A percentile compares a stretch with the other conserved stretches of the same genome.
phyloP scores from a whole-genome alignment of 1,139 yeast species.

The Protomyces inouyei region DNA sequence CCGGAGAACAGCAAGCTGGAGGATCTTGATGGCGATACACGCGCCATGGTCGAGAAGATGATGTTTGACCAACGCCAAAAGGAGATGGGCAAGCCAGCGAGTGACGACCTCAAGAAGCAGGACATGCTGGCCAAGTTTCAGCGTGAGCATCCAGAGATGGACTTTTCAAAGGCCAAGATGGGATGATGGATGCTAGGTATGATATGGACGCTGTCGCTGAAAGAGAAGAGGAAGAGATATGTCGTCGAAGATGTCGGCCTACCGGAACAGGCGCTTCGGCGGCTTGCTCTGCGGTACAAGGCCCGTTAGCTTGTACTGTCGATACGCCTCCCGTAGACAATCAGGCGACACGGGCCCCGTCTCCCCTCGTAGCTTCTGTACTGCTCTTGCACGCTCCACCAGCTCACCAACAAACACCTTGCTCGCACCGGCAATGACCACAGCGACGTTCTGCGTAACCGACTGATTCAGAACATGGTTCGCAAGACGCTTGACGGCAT shows the following conservation, averaged over 20 bases:
- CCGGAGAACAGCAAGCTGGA: conserved; percentile 44
- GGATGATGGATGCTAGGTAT: conserved; percentile 1
- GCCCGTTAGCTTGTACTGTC: conserved; percentile 37
- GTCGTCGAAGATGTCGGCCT: background rate
- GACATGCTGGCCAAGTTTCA: conserved; percentile 42
- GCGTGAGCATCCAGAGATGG: conserved; percentile 46
- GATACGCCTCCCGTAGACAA: conserved; percentile 85
- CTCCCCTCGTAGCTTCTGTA: conserved; percentile 34
- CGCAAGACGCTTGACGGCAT: conserved; percentile 68
- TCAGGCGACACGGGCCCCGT: conserved; percentile 69
- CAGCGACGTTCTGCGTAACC: conserved; percentile 76
- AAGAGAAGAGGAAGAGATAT: no score
- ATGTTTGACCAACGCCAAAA: conserved; percentile 47
- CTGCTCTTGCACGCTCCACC: conserved; percentile 47
- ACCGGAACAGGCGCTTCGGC: conserved; percentile 2
- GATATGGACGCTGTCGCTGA: no score
- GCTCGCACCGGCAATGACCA: conserved; percentile 78
- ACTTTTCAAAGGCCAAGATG: conserved; percentile 36
- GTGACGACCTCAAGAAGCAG: conserved; percentile 42
- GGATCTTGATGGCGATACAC: conserved; percentile 45
- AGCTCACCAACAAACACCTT: conserved; percentile 85
- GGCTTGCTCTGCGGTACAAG: conserved; percentile 5
- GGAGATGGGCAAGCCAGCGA: conserved; percentile 41
- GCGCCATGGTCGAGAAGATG: conserved; percentile 49
- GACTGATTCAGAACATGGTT: conserved; percentile 75